Base-by-base conservation (phyloP, 2,329 filamentous ascomycete species). In the Hypocrella siamensis region DNA sequence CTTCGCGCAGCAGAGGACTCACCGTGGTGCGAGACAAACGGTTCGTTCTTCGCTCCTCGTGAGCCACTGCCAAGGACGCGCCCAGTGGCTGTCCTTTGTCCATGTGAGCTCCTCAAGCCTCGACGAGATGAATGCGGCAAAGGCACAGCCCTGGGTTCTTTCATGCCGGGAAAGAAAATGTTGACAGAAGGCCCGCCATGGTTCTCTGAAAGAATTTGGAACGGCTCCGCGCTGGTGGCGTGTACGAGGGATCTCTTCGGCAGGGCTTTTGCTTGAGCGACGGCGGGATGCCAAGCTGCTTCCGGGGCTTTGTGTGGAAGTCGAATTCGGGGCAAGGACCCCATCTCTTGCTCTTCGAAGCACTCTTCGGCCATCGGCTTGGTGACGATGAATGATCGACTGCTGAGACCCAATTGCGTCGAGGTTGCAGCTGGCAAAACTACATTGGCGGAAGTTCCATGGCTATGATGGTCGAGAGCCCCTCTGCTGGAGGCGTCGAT, bases 291-390 rank as follows among this genome's bases (percentile, higher is more conserved):
- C 75, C 76, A 82, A 12, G 73, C 68, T 22, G 67, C 64, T 22
- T 70, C 65, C 2, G 77, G 75, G 4, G 66, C 65, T 35, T 65
- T 65, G 29, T 65, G 61, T 6, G 79, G 79, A n/a, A 85, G 56
- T 33, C 67, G 69, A 17, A 85, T 72, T 16, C 69, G 64, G 1
- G 79, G 79, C n/a, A 83, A 55, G 6, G 79, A 85, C 4, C 79
- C 79, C 60, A 80, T 80, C 49, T 85, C 79, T 45, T 81, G 78
- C 46, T 84, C 78, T 46, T 83, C 80, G 40, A 86, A 86, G 40
- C 81, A 82, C 38, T 81, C 76, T 40, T 84, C 79, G 5, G 79
- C 78, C 56, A 83, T 78, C 30, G 73, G 72, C 46, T 77, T 80
- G 4, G 73, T 74, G 12, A 62, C 63, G 15, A 66, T 48, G 19